phyloP scores from a whole-genome alignment of 1,284 basidiomycete genomes.

The Heterobasidion irregulare region DNA sequence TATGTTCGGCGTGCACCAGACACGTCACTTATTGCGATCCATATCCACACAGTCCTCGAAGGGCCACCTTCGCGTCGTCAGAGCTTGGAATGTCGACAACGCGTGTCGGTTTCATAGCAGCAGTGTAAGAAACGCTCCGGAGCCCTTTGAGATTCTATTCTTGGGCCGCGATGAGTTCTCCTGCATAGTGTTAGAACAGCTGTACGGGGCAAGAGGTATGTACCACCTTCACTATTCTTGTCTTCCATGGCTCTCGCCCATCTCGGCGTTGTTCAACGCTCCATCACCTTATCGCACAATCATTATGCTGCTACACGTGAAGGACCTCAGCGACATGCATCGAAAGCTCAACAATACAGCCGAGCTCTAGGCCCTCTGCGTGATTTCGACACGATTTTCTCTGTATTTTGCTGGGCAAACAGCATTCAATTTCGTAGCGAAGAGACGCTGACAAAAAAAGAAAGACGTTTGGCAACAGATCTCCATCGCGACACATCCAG shows the following conservation, averaged over 20 bases:
- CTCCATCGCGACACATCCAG: conserved; percentile 53
- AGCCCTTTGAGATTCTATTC: conserved; percentile 49
- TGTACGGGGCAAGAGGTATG: conserved; percentile 42
- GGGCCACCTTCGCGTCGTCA: too few relatives aligned
- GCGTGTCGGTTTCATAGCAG: too few relatives aligned
- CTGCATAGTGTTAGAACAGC: conserved; percentile 44
- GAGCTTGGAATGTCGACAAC: too few relatives aligned
- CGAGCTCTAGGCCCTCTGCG: not conserved
- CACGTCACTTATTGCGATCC: too few relatives aligned
- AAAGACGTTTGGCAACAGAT: conserved; percentile 57
- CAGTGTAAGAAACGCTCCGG: too few relatives aligned
- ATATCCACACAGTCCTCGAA: too few relatives aligned
- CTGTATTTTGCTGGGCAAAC: not conserved
- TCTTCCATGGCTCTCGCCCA: not conserved
- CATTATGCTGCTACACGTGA: not conserved
- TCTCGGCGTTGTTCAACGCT: not conserved
- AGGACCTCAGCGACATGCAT: too few relatives aligned
- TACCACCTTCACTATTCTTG: conserved; percentile 1
- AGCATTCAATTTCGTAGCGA: conserved; percentile 4
- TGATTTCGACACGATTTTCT: not conserved
- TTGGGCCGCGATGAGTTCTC: conserved; percentile 73
- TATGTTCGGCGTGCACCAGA: too few relatives aligned
- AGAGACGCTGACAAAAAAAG: conserved; percentile 3
- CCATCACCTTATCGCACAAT: not conserved
- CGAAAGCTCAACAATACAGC: too few relatives aligned